Conservation (phyloP, 768 basidiomycete genomes). For the Hericium coralloides region DNA sequence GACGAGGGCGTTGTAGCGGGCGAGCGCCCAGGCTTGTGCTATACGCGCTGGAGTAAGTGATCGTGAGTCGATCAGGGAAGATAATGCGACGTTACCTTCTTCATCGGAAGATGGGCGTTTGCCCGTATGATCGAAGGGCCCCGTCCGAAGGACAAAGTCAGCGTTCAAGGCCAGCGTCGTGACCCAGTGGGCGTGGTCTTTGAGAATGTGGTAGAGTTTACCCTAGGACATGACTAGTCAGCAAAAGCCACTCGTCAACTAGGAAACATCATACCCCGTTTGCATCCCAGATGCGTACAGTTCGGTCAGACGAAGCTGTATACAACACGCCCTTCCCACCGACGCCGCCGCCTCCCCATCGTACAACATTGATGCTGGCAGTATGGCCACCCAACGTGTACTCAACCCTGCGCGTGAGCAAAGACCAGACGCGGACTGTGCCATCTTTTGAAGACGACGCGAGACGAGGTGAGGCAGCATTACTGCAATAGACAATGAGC, state of each 20-base stretch:
- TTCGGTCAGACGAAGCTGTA: conserved; percentile 91
- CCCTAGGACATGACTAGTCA: conserved; percentile 42
- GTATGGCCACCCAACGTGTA: conserved; percentile 91
- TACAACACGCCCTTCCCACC: conserved; percentile 67
- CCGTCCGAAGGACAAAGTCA: conserved; percentile 90
- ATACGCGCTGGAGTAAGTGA: not conserved
- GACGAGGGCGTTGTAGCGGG: conserved; percentile 68
- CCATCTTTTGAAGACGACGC: conserved; percentile 96
- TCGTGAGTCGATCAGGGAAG: not conserved
- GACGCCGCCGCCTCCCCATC: conserved; percentile 87
- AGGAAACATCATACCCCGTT: conserved; percentile 37
- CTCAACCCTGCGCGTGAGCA: conserved; percentile 57
- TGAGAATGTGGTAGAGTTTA: conserved; percentile 71
- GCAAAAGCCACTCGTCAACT: not conserved
- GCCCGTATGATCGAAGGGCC: conserved; percentile 85
- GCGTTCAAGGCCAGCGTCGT: conserved; percentile 94
- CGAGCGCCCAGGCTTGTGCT: conserved; percentile 73
- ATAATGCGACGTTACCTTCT: conserved; percentile 51
- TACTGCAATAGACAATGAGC: conserved; percentile 36
- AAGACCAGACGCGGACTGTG: conserved; percentile 92
- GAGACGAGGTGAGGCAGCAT: conserved; percentile 67
- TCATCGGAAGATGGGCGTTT: conserved; percentile 73
- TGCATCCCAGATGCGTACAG: conserved; percentile 92
- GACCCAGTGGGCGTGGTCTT: conserved; percentile 98
- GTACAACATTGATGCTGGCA: conserved; percentile 88